Percentiles rank a stretch among this genome's conserved stretches.
Evolutionary conservation across 2,329 filamentous ascomycete species (phyloP).

Genomic region (Dendrostoma leiphaemia): DNA sequence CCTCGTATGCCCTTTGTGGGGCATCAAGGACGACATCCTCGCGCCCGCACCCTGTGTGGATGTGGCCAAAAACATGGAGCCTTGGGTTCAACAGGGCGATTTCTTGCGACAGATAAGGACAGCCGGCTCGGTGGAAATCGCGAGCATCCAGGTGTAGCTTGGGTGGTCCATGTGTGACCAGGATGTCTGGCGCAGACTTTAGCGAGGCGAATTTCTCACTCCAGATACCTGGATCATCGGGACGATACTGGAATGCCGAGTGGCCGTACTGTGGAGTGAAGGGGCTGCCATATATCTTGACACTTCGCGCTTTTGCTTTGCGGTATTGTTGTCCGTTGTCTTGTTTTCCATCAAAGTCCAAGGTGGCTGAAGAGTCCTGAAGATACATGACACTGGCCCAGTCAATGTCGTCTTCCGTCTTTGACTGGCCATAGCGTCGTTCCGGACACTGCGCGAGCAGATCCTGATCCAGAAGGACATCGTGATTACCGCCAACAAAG

Average conservation of each 20-base stretch:
- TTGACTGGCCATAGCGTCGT: constrained; percentile 20
- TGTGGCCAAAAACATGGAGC: constrained; percentile 25
- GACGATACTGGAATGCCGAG: constrained; percentile 27
- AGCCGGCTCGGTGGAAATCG: constrained; percentile 24
- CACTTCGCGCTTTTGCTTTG: background rate
- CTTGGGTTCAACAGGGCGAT: constrained; percentile 19
- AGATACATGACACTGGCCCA: constrained; percentile 25
- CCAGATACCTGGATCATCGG: constrained; percentile 18
- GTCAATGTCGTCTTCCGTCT: constrained; percentile 19
- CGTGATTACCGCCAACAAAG: constrained; percentile 28
- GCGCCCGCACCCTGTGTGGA: constrained; percentile 23
- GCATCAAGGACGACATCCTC: too few relatives aligned
- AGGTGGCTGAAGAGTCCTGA: constrained; percentile 13
- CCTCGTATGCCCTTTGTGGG: too few relatives aligned
- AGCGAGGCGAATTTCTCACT: constrained; percentile 1
- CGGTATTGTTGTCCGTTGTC: too few relatives aligned
- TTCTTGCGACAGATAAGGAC: constrained; percentile 22
- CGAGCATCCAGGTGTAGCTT: constrained; percentile 25
- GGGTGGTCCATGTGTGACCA: constrained; percentile 26
- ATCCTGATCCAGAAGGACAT: constrained; percentile 18
- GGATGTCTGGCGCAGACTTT: constrained; percentile 22
- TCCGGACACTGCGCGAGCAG: constrained; percentile 13
- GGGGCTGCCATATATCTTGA: constrained; percentile 24
- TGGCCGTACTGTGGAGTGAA: constrained; percentile 24
- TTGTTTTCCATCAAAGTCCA: too few relatives aligned